A percentile compares a stretch with the other conserved stretches of the same genome.
Conservation (phyloP, 2,329 filamentous ascomycete species). For the Fusarium ramigenum region DNA sequence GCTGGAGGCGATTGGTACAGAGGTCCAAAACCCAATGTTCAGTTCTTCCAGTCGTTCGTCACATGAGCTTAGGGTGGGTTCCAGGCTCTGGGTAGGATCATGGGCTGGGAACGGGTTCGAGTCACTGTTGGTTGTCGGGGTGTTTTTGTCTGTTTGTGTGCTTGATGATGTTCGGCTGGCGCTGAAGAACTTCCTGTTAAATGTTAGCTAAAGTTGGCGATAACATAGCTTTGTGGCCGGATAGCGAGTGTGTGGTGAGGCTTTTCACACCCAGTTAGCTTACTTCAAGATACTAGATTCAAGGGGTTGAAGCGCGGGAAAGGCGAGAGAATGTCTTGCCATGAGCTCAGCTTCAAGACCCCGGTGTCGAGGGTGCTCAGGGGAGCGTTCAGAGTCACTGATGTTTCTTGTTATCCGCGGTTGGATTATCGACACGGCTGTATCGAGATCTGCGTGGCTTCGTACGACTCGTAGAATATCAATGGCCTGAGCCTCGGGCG, state of each 20-base stretch:
- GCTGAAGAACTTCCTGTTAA: not conserved
- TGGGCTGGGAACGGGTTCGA: constrained; percentile 8
- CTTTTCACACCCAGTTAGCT: not conserved
- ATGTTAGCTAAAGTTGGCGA: not conserved
- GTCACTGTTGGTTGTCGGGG: not conserved
- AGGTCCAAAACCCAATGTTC: constrained; percentile 48
- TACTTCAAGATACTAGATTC: constrained; percentile 18
- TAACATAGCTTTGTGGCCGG: not conserved
- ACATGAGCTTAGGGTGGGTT: not conserved
- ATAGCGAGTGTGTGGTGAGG: not conserved
- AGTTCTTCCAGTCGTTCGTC: constrained; percentile 45
- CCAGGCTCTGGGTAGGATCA: not conserved
- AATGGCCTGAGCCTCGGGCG: constrained; percentile 11
- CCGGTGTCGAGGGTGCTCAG: not conserved
- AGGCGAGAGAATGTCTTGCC: constrained; percentile 19
- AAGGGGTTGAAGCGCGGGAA: constrained; percentile 7
- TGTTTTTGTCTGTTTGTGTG: not conserved
- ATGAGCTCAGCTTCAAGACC: constrained; percentile 26
- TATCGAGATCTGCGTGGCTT: constrained; percentile 6
- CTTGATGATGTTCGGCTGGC: not conserved
- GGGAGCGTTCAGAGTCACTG: not conserved
- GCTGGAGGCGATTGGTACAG: constrained; percentile 43
- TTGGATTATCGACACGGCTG: constrained; percentile 5
- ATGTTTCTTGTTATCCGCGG: not conserved
- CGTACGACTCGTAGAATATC: constrained; percentile 18